Percentiles rank a stretch among this genome's conserved stretches.
These are phyloP conservation scores for Suillus variegatus DNA, from an alignment of 768 basidiomycete species.

Conservation along the genomic window DNA sequence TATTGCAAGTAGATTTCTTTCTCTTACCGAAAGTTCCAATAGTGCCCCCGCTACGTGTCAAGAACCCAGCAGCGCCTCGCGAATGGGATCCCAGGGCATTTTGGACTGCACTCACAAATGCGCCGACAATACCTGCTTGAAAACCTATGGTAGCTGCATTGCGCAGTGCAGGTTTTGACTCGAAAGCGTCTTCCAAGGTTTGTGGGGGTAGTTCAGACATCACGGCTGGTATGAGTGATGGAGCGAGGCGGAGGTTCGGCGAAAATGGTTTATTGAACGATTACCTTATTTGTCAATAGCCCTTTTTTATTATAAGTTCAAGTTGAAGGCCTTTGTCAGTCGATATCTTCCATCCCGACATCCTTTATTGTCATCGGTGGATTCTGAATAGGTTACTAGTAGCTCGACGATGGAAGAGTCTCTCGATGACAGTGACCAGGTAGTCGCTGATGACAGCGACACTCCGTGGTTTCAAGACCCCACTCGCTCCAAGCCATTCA, in stretches of 20 bases:
- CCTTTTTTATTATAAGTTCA: not conserved
- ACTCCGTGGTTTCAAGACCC: slow-evolving; percentile 22
- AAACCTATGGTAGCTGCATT: slow-evolving; percentile 59
- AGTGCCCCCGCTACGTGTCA: slow-evolving; percentile 85
- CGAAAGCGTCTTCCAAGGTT: slow-evolving; percentile 31
- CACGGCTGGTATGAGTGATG: slow-evolving; percentile 10
- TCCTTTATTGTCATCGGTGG: not conserved
- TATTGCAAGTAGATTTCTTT: not conserved
- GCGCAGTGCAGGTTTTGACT: slow-evolving; percentile 55
- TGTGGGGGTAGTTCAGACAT: slow-evolving; percentile 23
- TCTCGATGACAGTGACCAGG: not conserved
- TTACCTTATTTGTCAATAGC: slow-evolving; percentile 25
- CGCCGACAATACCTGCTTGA: slow-evolving; percentile 66
- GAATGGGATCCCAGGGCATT: slow-evolving; percentile 80
- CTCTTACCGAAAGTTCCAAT: slow-evolving; percentile 88
- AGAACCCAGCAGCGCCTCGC: slow-evolving; percentile 80
- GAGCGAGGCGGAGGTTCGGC: slow-evolving; percentile 1
- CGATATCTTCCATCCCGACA: not conserved
- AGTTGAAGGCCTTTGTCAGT: not conserved
- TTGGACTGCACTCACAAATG: slow-evolving; percentile 71
- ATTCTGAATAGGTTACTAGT: not conserved
- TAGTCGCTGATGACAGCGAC: not conserved
- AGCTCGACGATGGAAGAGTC: not conserved
- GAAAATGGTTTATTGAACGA: slow-evolving; percentile 8
- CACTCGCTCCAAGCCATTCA: slow-evolving; percentile 39